Base-by-base conservation (phyloP, 257 asterid genomes). In the Capsicum chinense region DNA sequence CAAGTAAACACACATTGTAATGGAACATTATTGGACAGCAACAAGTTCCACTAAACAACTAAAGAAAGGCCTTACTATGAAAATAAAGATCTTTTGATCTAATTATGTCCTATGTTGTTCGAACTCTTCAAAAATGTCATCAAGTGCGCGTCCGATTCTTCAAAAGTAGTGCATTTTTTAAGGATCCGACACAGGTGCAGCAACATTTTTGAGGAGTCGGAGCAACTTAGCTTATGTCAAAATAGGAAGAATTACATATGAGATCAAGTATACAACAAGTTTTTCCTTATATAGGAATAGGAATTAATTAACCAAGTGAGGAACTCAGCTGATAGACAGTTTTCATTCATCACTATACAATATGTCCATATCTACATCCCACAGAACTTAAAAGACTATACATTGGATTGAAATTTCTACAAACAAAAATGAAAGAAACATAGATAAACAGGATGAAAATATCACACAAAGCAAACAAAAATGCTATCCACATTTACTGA, bases 341-440 rank as follows among this genome's bases (percentile, higher is more conserved):
- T 54, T 56, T 54, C 81, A 14, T 78, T 54, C 33, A 78, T 54
- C 81, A 78, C 81, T 78, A 26, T 14, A 52, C 62, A 63, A 54
- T 78, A 78, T 78, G 64, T 78, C 62, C 81, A 54, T 78, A 78
- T 78, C 81, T 78, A 78, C 64, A 78, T 14, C 50, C 64, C 81
- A 78, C 48, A 52, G 44, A 76, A 7, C 48, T 76, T 50, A 9
- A 33, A 71, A 78, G 26, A 33, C 64, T 78, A 78, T 78, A 78
- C 81, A 78, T 54, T 78, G 47, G 47, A 54, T 56, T 78, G 47
- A 78, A 78, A 26, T 54, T 54, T 78, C 19, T 78, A 78, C 63
- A 26, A 54, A 78, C n/a, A 54, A 78, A 78, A 78, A 8, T 50
- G 81, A 14, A 76, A 54, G 64, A 54, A 78, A 78, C 64, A 26